These are phyloP conservation scores for Trifolium dubium DNA, from an alignment of 306 rosid species.

Conservation along the genomic window DNA sequence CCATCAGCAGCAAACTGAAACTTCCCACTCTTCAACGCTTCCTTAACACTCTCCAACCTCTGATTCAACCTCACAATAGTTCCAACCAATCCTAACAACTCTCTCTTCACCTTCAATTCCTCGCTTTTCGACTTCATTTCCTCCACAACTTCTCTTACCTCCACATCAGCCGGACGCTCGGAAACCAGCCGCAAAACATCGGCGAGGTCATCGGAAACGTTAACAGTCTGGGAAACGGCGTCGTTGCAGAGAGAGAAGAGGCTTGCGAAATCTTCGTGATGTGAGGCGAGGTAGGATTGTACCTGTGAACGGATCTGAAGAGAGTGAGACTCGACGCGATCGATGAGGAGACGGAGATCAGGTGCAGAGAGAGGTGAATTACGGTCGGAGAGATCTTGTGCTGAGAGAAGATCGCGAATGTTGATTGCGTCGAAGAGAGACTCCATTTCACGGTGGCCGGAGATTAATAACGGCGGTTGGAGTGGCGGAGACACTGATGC, in stretches of 20 bases:
- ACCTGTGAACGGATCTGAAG: slow-evolving; percentile 78
- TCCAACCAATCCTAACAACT: slow-evolving; percentile 63
- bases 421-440: slow-evolving; percentile 75
- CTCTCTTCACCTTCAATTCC: slow-evolving; percentile 67
- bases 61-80: slow-evolving; percentile 53
- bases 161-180: slow-evolving; percentile 61
- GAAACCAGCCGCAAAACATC: slow-evolving; percentile 53
- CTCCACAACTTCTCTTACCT: slow-evolving; percentile 58
- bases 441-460: slow-evolving; percentile 57
- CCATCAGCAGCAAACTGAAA: slow-evolving; percentile 72
- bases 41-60: slow-evolving; percentile 63
- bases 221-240: slow-evolving; percentile 62
- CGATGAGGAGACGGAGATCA: slow-evolving; percentile 93
- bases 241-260: slow-evolving; percentile 79
- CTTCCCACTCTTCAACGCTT: slow-evolving; percentile 65
- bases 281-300: slow-evolving; percentile 72
- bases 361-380: slow-evolving; percentile 87
- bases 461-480: slow-evolving; percentile 36
- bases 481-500: not conserved
- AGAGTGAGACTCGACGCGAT: slow-evolving; percentile 94
- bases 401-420: slow-evolving; percentile 83
- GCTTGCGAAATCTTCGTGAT: slow-evolving; percentile 68
- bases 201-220: slow-evolving; percentile 54
- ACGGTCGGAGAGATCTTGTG: slow-evolving; percentile 84
- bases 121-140: slow-evolving; percentile 62